phyloP scores from a whole-genome alignment of 2,329 filamentous ascomycete genomes.

The Phyllachora maydis region DNA sequence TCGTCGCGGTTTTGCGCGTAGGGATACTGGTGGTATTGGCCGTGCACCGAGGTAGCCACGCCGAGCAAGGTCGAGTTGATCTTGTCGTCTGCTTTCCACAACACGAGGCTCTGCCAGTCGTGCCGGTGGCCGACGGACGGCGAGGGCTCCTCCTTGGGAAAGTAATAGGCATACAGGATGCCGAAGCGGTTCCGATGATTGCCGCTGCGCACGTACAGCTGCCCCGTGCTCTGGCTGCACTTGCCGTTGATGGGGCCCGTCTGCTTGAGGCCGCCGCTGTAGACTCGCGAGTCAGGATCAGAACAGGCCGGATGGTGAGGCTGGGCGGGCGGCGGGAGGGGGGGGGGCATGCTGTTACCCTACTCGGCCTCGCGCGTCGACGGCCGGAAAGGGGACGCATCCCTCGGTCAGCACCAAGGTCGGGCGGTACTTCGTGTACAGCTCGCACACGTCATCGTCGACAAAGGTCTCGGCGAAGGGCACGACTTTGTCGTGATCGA shows the following conservation, averaged over 20 bases:
- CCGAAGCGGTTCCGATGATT: conserved; percentile 8
- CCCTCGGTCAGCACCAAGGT: too few species aligned
- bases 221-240: conserved; percentile 11
- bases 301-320: too few species aligned
- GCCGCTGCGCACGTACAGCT: conserved; percentile 14
- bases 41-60: conserved; percentile 15
- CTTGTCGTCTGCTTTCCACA: conserved; percentile 10
- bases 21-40: conserved; percentile 11
- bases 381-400: too few species aligned
- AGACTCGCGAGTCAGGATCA: too few species aligned
- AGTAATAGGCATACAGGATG: conserved; percentile 21
- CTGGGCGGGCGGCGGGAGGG: too few species aligned
- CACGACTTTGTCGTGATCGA: too few species aligned
- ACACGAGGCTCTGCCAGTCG: conserved; percentile 15
- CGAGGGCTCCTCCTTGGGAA: conserved; percentile 19
- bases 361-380: too few species aligned
- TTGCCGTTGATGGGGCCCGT: conserved; percentile 9
- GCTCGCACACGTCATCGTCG: too few species aligned
- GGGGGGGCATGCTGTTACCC: too few species aligned
- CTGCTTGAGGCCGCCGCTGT: conserved; percentile 12
- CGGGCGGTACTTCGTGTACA: too few species aligned
- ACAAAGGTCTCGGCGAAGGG: too few species aligned
- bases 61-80: conserved; percentile 13
- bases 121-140: conserved; percentile 13
- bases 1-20: conserved; percentile 5